Conservation (phyloP, 257 asterid genomes). For the Verbascum thapsus region DNA sequence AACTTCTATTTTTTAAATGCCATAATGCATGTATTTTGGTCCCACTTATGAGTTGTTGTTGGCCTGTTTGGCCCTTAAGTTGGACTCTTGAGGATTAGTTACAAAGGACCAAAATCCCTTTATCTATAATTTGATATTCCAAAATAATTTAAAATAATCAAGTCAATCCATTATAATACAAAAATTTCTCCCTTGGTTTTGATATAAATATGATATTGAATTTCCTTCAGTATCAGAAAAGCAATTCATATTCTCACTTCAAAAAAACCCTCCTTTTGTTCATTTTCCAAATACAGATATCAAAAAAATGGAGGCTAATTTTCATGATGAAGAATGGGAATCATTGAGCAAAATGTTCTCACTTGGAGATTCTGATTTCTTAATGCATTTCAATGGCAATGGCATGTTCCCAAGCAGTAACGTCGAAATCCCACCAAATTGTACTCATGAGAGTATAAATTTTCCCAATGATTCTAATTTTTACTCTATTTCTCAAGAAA, state of each 20-base stretch:
- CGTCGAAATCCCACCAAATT: no score
- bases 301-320: no score
- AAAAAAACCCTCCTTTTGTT: neutral
- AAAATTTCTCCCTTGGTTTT: slow-evolving; percentile 26
- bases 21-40: slow-evolving; percentile 44
- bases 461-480: no score
- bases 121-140: slow-evolving; percentile 36
- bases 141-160: slow-evolving; percentile 35
- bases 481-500: slow-evolving; percentile 59
- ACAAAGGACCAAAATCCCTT: slow-evolving; percentile 36
- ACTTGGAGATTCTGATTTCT: no score
- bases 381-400: no score
- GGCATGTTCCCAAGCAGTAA: no score
- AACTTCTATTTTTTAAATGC: slow-evolving; percentile 1
- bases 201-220: slow-evolving; percentile 48
- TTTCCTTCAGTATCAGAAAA: slow-evolving; percentile 2
- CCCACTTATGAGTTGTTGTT: slow-evolving; percentile 52
- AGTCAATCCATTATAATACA: slow-evolving; percentile 43
- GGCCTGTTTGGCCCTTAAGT: slow-evolving; percentile 53
- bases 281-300: neutral
- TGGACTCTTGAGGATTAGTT: slow-evolving; percentile 45
- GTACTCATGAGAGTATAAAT: no score
- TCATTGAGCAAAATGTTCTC: no score
- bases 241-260: neutral
- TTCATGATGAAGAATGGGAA: no score